Evolutionary conservation across 768 basidiomycete genomes (phyloP), one percentile per base, ranked within the genome.

Genomic region (Gloeophyllum trabeum): DNA sequence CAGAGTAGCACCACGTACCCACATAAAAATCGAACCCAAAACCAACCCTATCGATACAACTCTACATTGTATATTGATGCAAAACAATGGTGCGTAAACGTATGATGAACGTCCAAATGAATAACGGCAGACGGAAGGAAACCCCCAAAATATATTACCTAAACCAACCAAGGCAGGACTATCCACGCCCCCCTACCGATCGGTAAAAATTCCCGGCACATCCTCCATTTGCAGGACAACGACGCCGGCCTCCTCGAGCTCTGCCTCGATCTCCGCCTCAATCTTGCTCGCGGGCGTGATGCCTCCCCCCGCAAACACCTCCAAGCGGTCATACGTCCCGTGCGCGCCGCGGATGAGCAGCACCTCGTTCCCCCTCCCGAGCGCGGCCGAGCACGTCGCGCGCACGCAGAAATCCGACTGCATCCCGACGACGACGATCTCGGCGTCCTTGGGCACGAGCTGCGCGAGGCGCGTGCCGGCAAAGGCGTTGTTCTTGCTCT

Each of bases 401-500:
- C 62, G 60, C 36, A 57, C 48, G 34, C 75, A 73, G 45, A 74
- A 80, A 58, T 83, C 80, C 50, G 76, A 79, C 57, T 79, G 76
- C 54, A 80, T 69, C 12, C 81, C 81, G 14, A 72, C 73, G 39
- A 83, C 67, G 40, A 83, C 66, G 40, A 83, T 65, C 63, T 81
- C 74, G 12, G 79, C 79, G 23, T 73, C 67, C 3, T 53, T 41
- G 0, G 69, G 64, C 25, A 85, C 60, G 34, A 76, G 51, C 3
- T 69, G 63, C 5, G 58, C 68, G 3, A 85, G 63, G 7, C 41
- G 46, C 16, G 80, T 83, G 7, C 76, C 76, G 0, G 70, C 65
- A 48, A 83, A 85, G 21, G 80, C 78, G 48, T 83, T 81, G 61
- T 76, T 81, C 61, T 79, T 79, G 39, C 62, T 61, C 61, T 82